phyloP scores from a whole-genome alignment of 2,329 filamentous ascomycete genomes.

The Fusarium pseudocircinatum region DNA sequence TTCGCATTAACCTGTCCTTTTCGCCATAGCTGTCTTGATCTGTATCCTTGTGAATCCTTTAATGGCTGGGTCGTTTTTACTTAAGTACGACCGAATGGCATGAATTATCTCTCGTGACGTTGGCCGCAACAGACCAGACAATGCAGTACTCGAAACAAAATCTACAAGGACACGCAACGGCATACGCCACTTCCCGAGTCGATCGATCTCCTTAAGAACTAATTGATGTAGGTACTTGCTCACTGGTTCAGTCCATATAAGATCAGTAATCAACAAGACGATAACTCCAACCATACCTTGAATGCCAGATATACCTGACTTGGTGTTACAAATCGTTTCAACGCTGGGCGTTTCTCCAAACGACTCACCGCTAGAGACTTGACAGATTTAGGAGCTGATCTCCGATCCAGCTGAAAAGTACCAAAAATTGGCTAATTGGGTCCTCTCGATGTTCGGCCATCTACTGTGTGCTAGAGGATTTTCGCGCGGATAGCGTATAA shows the following conservation, averaged over 20 bases:
- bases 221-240: neutral
- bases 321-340: neutral
- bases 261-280: neutral
- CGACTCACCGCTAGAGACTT: conserved; percentile 30
- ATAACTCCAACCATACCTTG: neutral
- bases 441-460: neutral
- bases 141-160: neutral
- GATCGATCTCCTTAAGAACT: conserved; percentile 1
- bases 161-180: neutral
- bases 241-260: neutral
- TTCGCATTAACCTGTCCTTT: neutral
- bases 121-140: neutral
- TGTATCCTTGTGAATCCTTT: neutral
- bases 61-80: neutral
- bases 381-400: neutral
- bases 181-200: conserved; percentile 5
- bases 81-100: neutral
- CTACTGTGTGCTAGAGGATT: neutral
- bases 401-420: neutral
- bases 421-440: neutral
- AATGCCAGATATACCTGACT: neutral
- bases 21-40: neutral
- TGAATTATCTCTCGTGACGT: neutral
- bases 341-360: neutral
- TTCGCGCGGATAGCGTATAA: neutral